A percentile compares a stretch with the other conserved stretches of the same genome.
These are phyloP conservation scores for Luzula sylvatica DNA, from an alignment of 176 grass and related monocot species.

Conservation along the genomic window DNA sequence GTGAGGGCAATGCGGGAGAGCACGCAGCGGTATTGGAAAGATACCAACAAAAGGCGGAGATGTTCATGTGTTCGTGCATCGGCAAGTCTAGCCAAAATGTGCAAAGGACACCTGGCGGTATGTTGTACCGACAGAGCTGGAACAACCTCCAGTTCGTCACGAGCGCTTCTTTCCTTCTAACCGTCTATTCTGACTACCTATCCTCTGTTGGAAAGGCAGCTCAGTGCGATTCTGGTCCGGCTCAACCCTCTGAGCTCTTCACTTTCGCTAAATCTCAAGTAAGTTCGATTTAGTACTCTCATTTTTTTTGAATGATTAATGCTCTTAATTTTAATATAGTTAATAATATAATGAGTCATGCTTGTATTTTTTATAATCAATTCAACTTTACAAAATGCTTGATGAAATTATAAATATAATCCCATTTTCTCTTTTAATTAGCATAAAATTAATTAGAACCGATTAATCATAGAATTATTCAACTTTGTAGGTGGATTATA, in stretches of 20 bases:
- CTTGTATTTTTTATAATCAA: neutral
- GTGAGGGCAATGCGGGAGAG: slow-evolving; percentile 20
- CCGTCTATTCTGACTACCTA: slow-evolving; percentile 62
- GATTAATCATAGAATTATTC: neutral
- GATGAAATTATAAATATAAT: no score
- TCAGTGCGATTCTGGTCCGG: slow-evolving; percentile 28
- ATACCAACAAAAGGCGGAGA: slow-evolving; percentile 74
- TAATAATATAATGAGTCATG: no score
- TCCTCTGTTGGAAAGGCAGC: slow-evolving; percentile 5
- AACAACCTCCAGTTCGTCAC: slow-evolving; percentile 92
- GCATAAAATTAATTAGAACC: neutral
- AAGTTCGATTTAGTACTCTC: neutral
- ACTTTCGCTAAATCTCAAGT: slow-evolving; percentile 55
- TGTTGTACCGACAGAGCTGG: slow-evolving; percentile 61
- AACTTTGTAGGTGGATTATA: slow-evolving; percentile 50
- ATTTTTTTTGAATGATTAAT: no score
- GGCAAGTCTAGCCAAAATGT: slow-evolving; percentile 43
- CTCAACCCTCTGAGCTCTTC: slow-evolving; percentile 37
- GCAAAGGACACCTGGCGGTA: slow-evolving; percentile 45
- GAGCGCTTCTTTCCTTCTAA: slow-evolving; percentile 56
- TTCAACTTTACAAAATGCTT: neutral
- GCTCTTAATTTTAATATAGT: no score
- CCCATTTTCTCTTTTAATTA: no score
- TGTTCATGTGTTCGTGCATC: slow-evolving; percentile 63
- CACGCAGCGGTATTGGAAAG: slow-evolving; percentile 32